phyloP scores from a whole-genome alignment of 805 yeast species.

The Candida arabinofermentans region DNA sequence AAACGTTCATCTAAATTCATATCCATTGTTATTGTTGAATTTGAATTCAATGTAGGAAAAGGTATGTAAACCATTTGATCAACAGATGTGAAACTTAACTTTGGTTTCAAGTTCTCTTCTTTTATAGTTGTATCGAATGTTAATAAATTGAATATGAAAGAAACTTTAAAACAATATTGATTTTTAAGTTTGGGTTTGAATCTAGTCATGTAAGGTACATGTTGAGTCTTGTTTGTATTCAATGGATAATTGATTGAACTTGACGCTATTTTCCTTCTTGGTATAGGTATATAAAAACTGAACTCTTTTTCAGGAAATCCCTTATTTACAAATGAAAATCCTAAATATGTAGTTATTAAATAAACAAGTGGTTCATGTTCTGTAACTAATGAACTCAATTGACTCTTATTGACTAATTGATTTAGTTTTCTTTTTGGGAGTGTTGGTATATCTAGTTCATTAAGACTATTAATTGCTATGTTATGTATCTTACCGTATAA shows the following conservation, averaged over 20 bases:
- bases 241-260: slow-evolving; percentile 16
- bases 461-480: not conserved
- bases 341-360: slow-evolving; percentile 15
- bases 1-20: not conserved
- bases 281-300: slow-evolving; percentile 25
- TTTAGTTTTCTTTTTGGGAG: too few relatives aligned
- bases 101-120: not conserved
- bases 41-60: not conserved
- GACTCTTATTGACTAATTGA: not conserved
- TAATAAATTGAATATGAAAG: slow-evolving; percentile 8
- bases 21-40: not conserved
- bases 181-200: slow-evolving; percentile 5
- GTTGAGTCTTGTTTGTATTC: slow-evolving; percentile 1
- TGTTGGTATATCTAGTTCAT: not conserved
- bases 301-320: slow-evolving; percentile 14
- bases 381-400: not conserved
- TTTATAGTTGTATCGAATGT: not conserved
- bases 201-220: slow-evolving; percentile 8
- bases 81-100: not conserved
- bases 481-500: slow-evolving; percentile 16
- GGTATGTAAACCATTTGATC: not conserved
- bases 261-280: slow-evolving; percentile 13
- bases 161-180: slow-evolving; percentile 9
- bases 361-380: slow-evolving; percentile 7
- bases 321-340: slow-evolving; percentile 20